A percentile compares a stretch with the other conserved stretches of the same genome.
Conservation (phyloP, 1,284 basidiomycete species). For the Sporisorium exsertum region DNA sequence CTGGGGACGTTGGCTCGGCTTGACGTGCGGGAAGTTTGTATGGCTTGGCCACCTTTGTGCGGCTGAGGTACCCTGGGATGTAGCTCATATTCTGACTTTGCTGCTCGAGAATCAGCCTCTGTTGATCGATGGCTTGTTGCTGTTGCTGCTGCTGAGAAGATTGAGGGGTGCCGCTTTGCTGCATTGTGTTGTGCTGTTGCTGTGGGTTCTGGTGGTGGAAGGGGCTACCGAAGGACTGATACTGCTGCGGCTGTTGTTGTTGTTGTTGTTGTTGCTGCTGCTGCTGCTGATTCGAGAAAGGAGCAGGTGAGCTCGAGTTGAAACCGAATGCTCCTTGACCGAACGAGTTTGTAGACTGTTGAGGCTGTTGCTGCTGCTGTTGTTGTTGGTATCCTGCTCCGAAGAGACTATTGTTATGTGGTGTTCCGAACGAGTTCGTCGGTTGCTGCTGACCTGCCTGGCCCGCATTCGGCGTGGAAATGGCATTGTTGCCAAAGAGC, state of each 20-base stretch:
- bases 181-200: constrained; percentile 16
- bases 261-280: constrained; percentile 16
- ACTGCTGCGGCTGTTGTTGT: constrained; percentile 13
- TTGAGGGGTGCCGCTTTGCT: constrained; percentile 15
- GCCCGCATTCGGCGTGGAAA: constrained; percentile 11
- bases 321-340: constrained; percentile 23
- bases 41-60: constrained; percentile 47
- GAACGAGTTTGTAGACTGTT: constrained; percentile 18
- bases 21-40: constrained; percentile 52
- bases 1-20: constrained; percentile 41
- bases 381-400: constrained; percentile 31
- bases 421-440: constrained; percentile 28
- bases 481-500: constrained; percentile 26
- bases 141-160: constrained; percentile 30
- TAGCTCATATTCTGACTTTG: constrained; percentile 54
- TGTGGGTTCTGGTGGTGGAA: constrained; percentile 23
- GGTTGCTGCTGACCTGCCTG: constrained; percentile 19
- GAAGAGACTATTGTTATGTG: constrained; percentile 35
- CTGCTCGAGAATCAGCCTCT: constrained; percentile 35
- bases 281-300: constrained; percentile 26
- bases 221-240: constrained; percentile 31
- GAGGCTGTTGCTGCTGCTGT: constrained; percentile 19
- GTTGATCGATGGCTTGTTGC: constrained; percentile 40
- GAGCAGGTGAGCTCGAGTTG: constrained; percentile 29
- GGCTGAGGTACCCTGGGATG: constrained; percentile 52